Conservation (phyloP, 2,329 filamentous ascomycete genomes). For the Aspergillus thermomutatus region DNA sequence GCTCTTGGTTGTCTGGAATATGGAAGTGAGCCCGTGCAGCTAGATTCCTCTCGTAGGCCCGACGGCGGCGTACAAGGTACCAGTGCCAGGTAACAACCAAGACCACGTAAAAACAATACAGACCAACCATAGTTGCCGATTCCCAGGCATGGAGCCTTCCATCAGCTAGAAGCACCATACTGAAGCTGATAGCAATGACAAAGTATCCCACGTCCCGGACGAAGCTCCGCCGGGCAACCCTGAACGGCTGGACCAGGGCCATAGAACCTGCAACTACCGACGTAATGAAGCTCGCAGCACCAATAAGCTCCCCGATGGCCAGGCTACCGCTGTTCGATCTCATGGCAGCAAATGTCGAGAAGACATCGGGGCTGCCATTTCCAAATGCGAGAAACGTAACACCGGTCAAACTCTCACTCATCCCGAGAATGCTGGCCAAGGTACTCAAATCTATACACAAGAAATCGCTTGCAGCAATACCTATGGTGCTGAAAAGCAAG, state of each 20-base stretch:
- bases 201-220: constrained; percentile 92
- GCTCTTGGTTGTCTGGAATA: constrained; percentile 56
- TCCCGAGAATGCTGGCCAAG: constrained; percentile 79
- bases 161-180: constrained; percentile 82
- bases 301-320: constrained; percentile 91
- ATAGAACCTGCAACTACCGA: constrained; percentile 95
- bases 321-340: constrained; percentile 94
- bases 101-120: constrained; percentile 85
- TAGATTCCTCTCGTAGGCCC: constrained; percentile 62
- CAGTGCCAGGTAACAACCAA: constrained; percentile 93
- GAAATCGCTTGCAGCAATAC: constrained; percentile 96
- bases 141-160: constrained; percentile 85
- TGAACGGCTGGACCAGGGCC: constrained; percentile 93
- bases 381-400: constrained; percentile 96
- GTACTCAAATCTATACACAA: constrained; percentile 96
- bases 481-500: constrained; percentile 91
- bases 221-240: constrained; percentile 84
- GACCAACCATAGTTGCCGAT: constrained; percentile 82
- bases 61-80: constrained; percentile 65
- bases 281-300: constrained; percentile 93
- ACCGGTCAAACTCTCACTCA: constrained; percentile 93
- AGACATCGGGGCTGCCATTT: constrained; percentile 96
- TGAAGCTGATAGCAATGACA: constrained; percentile 78
- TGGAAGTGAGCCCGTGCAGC: constrained; percentile 73
- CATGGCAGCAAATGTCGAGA: constrained; percentile 98